Evolutionary conservation across 352 stramenopile genomes (phyloP).

Genomic region (Globisporangium heterothallicum): DNA sequence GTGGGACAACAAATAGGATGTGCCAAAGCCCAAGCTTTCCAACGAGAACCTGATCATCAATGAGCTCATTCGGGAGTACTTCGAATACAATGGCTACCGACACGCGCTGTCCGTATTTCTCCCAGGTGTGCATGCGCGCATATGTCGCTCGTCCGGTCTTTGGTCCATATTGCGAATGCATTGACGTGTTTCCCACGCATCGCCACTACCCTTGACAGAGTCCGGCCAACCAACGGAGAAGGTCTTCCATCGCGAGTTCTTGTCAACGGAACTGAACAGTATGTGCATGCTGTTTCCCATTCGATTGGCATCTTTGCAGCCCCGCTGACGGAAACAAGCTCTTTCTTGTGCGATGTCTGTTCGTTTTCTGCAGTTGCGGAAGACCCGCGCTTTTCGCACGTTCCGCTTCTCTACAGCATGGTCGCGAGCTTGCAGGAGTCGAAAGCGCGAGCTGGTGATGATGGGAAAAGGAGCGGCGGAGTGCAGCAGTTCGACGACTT

Average conservation of each 20-base stretch:
- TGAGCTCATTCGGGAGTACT: constrained; percentile 92
- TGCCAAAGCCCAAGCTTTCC: constrained; percentile 72
- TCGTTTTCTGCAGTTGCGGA: constrained; percentile 37
- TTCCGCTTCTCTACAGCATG: constrained; percentile 85
- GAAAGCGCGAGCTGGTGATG: constrained; percentile 6
- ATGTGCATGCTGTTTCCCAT: constrained; percentile 3
- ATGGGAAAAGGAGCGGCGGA: not conserved
- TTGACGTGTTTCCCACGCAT: constrained; percentile 10
- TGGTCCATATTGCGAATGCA: not conserved
- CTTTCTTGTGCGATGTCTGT: not conserved
- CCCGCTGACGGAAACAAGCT: no score
- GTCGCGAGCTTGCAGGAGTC: constrained; percentile 41
- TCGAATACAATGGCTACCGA: constrained; percentile 92
- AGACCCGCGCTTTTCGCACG: constrained; percentile 54
- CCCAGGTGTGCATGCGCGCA: constrained; percentile 25
- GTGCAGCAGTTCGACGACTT: constrained; percentile 2
- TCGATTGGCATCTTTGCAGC: no score
- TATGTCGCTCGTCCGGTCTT: not conserved
- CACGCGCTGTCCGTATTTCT: constrained; percentile 86
- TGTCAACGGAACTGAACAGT: constrained; percentile 80
- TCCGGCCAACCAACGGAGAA: constrained; percentile 77
- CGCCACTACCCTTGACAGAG: constrained; percentile 26
- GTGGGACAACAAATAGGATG: constrained; percentile 14
- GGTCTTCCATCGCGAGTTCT: constrained; percentile 74
- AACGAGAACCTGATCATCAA: constrained; percentile 94